phyloP scores from a whole-genome alignment of 2,329 filamentous ascomycete genomes.

The Macrophomina tecta region DNA sequence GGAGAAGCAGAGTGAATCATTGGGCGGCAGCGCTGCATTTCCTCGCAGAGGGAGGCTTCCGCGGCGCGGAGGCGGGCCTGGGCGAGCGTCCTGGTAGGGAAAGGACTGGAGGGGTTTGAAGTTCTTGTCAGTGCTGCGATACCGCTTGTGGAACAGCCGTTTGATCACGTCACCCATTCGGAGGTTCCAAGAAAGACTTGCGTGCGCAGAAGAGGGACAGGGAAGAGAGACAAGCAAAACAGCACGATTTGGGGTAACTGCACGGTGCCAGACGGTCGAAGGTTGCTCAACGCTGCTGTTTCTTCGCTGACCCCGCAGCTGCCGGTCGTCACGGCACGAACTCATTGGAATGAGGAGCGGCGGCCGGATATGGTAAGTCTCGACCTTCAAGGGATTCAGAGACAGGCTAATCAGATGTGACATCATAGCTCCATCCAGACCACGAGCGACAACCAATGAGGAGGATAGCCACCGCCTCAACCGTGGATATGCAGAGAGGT shows the following conservation, averaged over 20 bases:
- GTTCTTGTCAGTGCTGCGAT: slow-evolving; percentile 17
- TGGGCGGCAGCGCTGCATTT: neutral
- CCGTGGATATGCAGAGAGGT: slow-evolving; percentile 1
- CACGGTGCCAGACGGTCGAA: neutral
- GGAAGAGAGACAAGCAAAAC: neutral
- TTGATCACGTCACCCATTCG: slow-evolving; percentile 20
- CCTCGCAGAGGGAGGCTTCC: slow-evolving; percentile 3
- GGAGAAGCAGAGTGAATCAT: neutral
- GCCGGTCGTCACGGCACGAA: neutral
- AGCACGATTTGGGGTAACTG: slow-evolving; percentile 3
- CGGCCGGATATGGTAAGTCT: slow-evolving; percentile 7
- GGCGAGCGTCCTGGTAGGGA: neutral
- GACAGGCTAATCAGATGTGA: neutral
- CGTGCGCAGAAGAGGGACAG: neutral
- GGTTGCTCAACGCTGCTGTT: neutral
- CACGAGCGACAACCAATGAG: neutral
- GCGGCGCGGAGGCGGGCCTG: slow-evolving; percentile 1
- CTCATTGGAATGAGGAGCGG: neutral
- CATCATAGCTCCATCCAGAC: neutral
- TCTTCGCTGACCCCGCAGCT: slow-evolving; percentile 5
- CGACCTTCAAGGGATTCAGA: neutral
- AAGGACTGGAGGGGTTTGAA: neutral
- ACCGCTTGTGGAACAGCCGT: slow-evolving; percentile 11
- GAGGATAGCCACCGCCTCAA: neutral
- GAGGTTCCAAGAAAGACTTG: neutral